Base-by-base conservation (phyloP, 192 early-diverging fungal species). In the Borealophlyctis nickersoniae region DNA sequence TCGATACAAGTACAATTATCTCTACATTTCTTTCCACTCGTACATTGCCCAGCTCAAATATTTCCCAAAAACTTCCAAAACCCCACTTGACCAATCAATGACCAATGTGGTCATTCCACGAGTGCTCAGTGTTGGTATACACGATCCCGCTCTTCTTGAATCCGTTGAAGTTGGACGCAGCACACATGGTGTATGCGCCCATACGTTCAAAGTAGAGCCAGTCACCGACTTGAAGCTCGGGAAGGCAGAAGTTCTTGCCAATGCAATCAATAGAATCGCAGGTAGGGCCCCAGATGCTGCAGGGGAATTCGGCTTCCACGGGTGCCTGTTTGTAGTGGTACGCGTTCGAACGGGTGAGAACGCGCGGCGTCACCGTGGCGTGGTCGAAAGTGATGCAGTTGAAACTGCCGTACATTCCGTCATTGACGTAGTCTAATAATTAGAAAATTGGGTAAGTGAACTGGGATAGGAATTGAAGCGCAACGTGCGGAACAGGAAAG, bases 301-400 rank as follows among this genome's bases (percentile, higher is more conserved):
- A 89, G 0, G 70, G 62, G 66, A 79, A 88, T 53, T 70, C 75
- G 0, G 51, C 53, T n/a, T 34, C 9, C 3, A 26, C 23, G 32
- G 24, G 27, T 26, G 49, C 32, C 51, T 29, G 32, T 31, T 60
- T 35, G 56, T 72, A 78, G 49, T 74, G 31, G 57, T 78, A 78
- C 35, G 54, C 55, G 59, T 81, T 83, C 36, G 60, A 35, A 29
- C 77, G 72, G 50, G 74, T 63, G 30, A 96, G 82, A 45, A 91
- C 84, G 28, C 86, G 70, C 28, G 95, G 88, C 35, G 73, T 57
- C 27, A 91, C 88, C 32, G 81, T 62, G 62, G 87, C 87, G 75
- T 99, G 95, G 77, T 99, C 97, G 78, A 96, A 99, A 60, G 93
- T 87, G 79, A 97, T 89, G 79, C 94, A 95, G 84, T 99, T 99